These are phyloP conservation scores for Saccharum hybrid DNA, from an alignment of 202 grass and related monocot genomes.

Conservation along the genomic window DNA sequence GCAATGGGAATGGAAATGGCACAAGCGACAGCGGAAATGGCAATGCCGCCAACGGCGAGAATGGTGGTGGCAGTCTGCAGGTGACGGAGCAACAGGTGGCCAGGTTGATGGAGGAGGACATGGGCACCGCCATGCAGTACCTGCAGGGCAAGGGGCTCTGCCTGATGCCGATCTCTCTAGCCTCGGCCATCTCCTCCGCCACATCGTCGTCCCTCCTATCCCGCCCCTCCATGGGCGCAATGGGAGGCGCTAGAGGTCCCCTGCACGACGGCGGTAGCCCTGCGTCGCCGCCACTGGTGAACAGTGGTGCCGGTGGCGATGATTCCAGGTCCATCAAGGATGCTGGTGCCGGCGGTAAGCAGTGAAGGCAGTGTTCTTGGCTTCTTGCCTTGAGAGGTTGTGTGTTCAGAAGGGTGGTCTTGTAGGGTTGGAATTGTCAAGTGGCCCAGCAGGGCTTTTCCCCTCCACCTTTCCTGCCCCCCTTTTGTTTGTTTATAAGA, in stretches of 20 bases:
- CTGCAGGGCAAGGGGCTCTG: conserved; percentile 97
- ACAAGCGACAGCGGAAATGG: conserved; percentile 43
- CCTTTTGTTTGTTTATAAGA: conserved; percentile 52
- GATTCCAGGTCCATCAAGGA: conserved; percentile 21
- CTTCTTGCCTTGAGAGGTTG: background rate
- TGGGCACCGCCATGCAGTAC: conserved; percentile 97
- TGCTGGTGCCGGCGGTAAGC: background rate
- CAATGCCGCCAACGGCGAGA: conserved; percentile 31
- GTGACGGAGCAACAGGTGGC: conserved; percentile 89
- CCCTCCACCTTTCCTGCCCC: background rate
- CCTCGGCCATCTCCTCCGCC: conserved; percentile 76
- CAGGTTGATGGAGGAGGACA: conserved; percentile 95
- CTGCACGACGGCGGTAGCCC: conserved; percentile 24
- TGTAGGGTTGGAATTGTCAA: conserved; percentile 40
- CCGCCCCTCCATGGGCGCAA: conserved; percentile 8
- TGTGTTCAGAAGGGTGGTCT: conserved; percentile 31
- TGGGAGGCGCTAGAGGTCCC: conserved; percentile 5
- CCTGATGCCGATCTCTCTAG: conserved; percentile 94
- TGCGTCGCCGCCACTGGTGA: conserved; percentile 42
- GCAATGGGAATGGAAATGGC: conserved; percentile 39
- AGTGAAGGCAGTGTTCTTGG: conserved; percentile 32
- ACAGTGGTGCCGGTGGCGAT: background rate
- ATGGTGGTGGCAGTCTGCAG: conserved; percentile 49
- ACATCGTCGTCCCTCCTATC: conserved; percentile 61
- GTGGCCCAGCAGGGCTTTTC: conserved; percentile 14